Percentiles rank a stretch among this genome's conserved stretches.
phyloP scores from a whole-genome alignment of 768 basidiomycete genomes.

The Termitomyces sp. region DNA sequence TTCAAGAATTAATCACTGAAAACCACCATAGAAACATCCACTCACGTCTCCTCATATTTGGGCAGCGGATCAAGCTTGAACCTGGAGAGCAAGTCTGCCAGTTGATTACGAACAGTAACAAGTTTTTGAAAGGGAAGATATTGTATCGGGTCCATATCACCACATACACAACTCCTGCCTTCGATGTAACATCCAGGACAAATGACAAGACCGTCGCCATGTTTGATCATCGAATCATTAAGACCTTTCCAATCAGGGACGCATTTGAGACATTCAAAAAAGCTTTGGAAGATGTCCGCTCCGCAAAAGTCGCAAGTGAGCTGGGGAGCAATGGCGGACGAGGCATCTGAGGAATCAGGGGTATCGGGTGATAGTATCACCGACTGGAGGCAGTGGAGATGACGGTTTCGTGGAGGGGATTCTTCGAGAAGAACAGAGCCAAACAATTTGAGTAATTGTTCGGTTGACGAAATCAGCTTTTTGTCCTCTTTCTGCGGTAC shows the following conservation, averaged over 20 bases:
- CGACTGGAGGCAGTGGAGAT: constrained; percentile 15
- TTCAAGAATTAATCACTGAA: neutral
- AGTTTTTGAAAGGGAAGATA: constrained; percentile 48
- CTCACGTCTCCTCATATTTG: neutral
- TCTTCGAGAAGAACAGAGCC: constrained; percentile 53
- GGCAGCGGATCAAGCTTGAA: neutral
- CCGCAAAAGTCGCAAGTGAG: constrained; percentile 76
- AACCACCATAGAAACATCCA: neutral
- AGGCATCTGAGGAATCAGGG: neutral
- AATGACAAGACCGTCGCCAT: constrained; percentile 46
- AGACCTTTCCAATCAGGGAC: constrained; percentile 5
- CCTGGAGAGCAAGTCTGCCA: constrained; percentile 12
- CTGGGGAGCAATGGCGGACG: constrained; percentile 18
- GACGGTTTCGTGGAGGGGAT: constrained; percentile 22
- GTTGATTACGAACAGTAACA: constrained; percentile 35
- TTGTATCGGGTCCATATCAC: constrained; percentile 58
- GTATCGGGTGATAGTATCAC: neutral
- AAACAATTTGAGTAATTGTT: constrained; percentile 40
- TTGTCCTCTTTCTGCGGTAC: neutral
- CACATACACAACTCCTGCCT: constrained; percentile 68
- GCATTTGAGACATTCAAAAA: constrained; percentile 66
- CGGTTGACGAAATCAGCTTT: constrained; percentile 22
- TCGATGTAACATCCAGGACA: constrained; percentile 79
- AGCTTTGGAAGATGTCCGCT: constrained; percentile 78
- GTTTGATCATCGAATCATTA: constrained; percentile 4